Base-by-base conservation (phyloP, 2,329 filamentous ascomycete genomes). In the Alternaria ventricosa region DNA sequence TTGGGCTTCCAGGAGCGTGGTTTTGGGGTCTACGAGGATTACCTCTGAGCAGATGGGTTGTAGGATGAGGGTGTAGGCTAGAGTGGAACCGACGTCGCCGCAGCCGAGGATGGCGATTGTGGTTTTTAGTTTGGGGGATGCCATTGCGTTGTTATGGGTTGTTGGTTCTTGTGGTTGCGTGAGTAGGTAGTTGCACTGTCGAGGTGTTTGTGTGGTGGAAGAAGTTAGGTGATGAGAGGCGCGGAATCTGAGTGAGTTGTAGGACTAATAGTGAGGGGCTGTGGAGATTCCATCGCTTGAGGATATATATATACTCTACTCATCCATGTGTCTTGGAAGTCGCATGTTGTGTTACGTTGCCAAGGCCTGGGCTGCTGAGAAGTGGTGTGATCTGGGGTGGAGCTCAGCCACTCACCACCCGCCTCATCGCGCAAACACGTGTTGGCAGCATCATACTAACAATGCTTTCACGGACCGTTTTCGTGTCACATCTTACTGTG, bases 1-100 rank as follows among this genome's bases (percentile, higher is more conserved):
- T 75, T 85, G 84, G 25, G 80, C 85, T 71, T 85, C 80, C 58
- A 85, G 78, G 25, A 83, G 65, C 5, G 79, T 77, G 30, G 79
- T 78, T 64, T 87, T 82, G 25, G 82, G 80, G 67, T 88, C 86
- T 20, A 87, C 83, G 4, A 88, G 78, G n/a, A 87, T 80, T 11
- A 88, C 78, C 64, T 87, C 84, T 58, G 76, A 78, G 23, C 82
- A 83, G 44, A 86, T 77, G n/a, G 83, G 83, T 61, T 81, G 80
- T 7, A 86, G 79, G 60, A 87, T 82, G 4, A 88, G 80, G 5
- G 83, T 83, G 66, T 85, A 85, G 22, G 85, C 85, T 54, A 84
- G 82, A 3, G 84, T 85, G 13, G 81, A 81, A 45, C 85, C 85
- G 20, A 87, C 85, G 62, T 84, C 81, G 56, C 85, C 85, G 20